Percentiles rank a stretch among this genome's conserved stretches.
Conservation (phyloP, 2,329 filamentous ascomycete genomes). For the Diaporthe caulivora region DNA sequence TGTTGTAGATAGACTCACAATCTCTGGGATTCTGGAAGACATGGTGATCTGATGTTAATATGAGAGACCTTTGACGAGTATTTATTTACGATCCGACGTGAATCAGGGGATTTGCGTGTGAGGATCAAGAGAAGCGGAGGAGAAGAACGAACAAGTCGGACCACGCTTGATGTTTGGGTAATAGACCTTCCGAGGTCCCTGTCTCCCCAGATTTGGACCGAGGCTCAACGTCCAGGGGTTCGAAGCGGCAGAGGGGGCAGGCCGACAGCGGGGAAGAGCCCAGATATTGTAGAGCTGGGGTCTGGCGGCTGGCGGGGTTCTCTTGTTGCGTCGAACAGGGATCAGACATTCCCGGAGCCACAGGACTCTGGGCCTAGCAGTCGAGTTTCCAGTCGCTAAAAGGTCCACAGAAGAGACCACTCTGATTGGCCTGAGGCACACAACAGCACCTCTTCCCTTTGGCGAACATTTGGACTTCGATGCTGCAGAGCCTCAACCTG, state of each 20-base stretch:
- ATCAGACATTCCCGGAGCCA: conserved; percentile 9
- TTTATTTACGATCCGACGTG: background rate
- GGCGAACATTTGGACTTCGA: background rate
- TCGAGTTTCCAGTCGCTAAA: background rate
- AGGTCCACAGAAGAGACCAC: background rate
- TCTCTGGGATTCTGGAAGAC: conserved; percentile 44
- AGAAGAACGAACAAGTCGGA: background rate
- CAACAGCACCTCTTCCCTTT: too few species aligned
- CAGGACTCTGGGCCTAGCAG: background rate
- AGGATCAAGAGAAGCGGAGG: conserved; percentile 6
- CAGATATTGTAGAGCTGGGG: conserved; percentile 2
- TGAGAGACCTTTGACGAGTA: background rate
- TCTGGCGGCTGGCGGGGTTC: conserved; percentile 7
- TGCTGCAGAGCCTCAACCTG: conserved; percentile 25
- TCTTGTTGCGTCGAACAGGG: conserved; percentile 7
- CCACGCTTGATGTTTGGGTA: conserved; percentile 18
- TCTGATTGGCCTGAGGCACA: conserved; percentile 12
- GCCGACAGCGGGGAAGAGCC: conserved; percentile 27
- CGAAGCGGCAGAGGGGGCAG: background rate
- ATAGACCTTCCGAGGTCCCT: conserved; percentile 23
- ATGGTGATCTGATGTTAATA: conserved; percentile 37
- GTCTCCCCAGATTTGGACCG: conserved; percentile 26
- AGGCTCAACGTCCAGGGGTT: conserved; percentile 21
- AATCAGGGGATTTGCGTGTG: background rate
- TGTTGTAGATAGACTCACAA: conserved; percentile 40